Evolutionary conservation across 2,329 filamentous ascomycete genomes (phyloP).

Genomic region (Microcyclospora tardicrescens): DNA sequence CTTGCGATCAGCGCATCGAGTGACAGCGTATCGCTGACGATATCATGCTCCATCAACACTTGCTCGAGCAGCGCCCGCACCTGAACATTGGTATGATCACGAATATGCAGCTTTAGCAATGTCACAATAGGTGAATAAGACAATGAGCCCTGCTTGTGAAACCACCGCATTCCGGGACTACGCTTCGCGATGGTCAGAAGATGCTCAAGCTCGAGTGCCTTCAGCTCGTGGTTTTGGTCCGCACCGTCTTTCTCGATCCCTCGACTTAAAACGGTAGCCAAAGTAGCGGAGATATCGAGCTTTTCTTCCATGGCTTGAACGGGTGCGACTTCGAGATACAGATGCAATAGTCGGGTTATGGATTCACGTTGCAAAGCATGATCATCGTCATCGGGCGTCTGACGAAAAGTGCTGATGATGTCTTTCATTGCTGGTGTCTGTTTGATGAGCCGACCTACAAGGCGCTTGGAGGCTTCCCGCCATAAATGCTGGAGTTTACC

Average conservation of each 20-base stretch:
- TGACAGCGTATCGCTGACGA: slow-evolving; percentile 40
- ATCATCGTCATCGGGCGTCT: slow-evolving; percentile 50
- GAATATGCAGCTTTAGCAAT: slow-evolving; percentile 47
- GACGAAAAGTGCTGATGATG: slow-evolving; percentile 59
- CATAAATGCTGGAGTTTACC: slow-evolving; percentile 38
- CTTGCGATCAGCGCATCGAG: slow-evolving; percentile 36
- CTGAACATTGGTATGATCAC: slow-evolving; percentile 27
- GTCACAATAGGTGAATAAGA: slow-evolving; percentile 57
- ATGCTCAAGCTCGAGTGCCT: slow-evolving; percentile 65
- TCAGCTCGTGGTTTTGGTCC: slow-evolving; percentile 41
- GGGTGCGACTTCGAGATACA: slow-evolving; percentile 78
- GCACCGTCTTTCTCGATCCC: slow-evolving; percentile 1
- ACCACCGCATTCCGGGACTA: slow-evolving; percentile 83
- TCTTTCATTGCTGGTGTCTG: slow-evolving; percentile 74
- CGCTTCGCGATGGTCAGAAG: slow-evolving; percentile 66
- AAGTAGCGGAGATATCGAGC: slow-evolving; percentile 71
- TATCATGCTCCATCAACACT: slow-evolving; percentile 52
- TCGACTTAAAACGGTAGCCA: slow-evolving; percentile 55
- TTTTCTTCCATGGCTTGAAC: slow-evolving; percentile 68
- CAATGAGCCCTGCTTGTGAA: slow-evolving; percentile 56
- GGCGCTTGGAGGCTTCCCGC: slow-evolving; percentile 53
- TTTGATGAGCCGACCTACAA: slow-evolving; percentile 63
- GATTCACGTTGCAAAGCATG: slow-evolving; percentile 60
- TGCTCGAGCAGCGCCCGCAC: slow-evolving; percentile 16
- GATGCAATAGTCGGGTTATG: slow-evolving; percentile 59